Percentiles rank a stretch among this genome's conserved stretches.
Conservation (phyloP, 371 early-diverging fungal species). For the Encephalitozoon hellem region DNA sequence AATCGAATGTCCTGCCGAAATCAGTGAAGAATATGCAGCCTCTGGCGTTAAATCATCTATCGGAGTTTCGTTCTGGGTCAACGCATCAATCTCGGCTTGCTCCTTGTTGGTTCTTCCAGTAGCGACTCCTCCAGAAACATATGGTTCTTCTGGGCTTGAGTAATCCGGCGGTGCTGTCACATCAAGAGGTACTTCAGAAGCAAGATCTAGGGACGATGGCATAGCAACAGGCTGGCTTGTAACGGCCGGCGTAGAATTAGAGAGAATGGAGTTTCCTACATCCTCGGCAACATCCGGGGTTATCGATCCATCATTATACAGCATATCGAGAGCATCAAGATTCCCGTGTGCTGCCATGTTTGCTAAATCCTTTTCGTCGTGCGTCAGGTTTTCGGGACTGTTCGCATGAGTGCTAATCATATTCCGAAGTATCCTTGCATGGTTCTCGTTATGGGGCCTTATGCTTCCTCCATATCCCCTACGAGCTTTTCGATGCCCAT, state of each 20-base stretch:
- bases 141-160: neutral
- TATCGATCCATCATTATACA: neutral
- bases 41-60: neutral
- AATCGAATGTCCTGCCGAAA: neutral
- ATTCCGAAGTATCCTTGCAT: neutral
- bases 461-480: neutral
- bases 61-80: neutral
- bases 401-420: neutral
- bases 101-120: neutral
- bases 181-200: neutral
- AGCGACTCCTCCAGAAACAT: neutral
- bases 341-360: slow-evolving; percentile 21
- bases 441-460: neutral
- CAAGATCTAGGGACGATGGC: neutral
- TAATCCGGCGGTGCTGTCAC: neutral
- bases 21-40: neutral
- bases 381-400: neutral
- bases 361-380: neutral
- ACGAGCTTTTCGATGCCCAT: neutral
- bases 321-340: slow-evolving; percentile 5
- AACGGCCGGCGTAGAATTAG: neutral
- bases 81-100: neutral
- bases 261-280: neutral
- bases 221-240: neutral
- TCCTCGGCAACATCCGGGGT: slow-evolving; percentile 3